Evolutionary conservation across 306 rosid genomes (phyloP), one percentile per base, ranked within the genome.

Genomic region (Gynostemma pentaphyllum): DNA sequence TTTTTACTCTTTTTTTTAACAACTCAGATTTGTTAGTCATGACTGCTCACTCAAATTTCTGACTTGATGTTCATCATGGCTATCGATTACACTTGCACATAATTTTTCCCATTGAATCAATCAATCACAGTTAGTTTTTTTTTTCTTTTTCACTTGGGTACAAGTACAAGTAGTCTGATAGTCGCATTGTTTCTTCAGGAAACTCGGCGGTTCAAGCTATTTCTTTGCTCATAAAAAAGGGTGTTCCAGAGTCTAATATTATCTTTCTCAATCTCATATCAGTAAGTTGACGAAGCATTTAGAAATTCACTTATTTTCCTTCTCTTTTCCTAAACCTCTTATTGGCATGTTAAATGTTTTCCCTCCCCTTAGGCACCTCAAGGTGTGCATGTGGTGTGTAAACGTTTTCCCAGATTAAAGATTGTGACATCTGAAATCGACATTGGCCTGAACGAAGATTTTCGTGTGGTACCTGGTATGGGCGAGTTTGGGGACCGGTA

Each of bases 401-500:
- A 83, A 84, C 80, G 86, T 42, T 94, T 86, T 70, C 99, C 99
- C 2, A 80, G 89, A 48, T 75, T 94, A 77, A 94, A 89, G 84
- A 94, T 94, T 1, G 91, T 94, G 79, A 94, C 99, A 36, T 94
- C 99, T 53, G 97, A 94, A 82, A 89, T 89, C 44, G 97, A 94
- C 27, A 75, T 16, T 39, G 95, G 97, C 71, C 75, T 94, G 79
- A 94, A 89, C 66, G 62, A 73, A 60, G 91, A 94, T 73, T 94
- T 78, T 60, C 94, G 99, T 7, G 99, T 94, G 39, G 64, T 89
- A 24, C 99, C 99, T 0, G 97, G 99, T 55, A 94, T 94, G 99
- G 99, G 97, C 2, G 99, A 94, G 79, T 94, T 94, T 74, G 99
- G 99, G 51, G 99, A 94, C 81, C 62, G 97, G 16, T 94, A 94